These are phyloP conservation scores for Sanghuangporus weigelae DNA, from an alignment of 1,284 basidiomycete species.

Conservation along the genomic window DNA sequence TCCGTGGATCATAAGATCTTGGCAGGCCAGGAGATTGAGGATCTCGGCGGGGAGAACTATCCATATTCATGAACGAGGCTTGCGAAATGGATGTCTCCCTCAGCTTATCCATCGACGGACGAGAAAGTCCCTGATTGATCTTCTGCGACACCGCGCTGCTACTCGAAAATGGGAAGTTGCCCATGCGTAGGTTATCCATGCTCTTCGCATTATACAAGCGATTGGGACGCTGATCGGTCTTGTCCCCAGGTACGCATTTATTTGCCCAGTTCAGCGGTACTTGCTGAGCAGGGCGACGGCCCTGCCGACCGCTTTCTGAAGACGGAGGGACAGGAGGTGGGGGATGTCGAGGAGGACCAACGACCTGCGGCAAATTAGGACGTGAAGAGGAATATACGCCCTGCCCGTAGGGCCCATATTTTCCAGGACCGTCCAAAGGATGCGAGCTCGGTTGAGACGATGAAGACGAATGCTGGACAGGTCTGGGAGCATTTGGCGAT, in stretches of 20 bases:
- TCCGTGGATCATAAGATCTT: slow-evolving; percentile 12
- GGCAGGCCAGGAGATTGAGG: slow-evolving; percentile 11
- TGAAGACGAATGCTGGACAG: slow-evolving; percentile 9
- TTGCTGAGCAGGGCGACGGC: slow-evolving; percentile 6
- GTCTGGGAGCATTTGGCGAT: slow-evolving; percentile 23
- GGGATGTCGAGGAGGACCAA: slow-evolving; percentile 12
- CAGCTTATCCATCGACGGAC: slow-evolving; percentile 12
- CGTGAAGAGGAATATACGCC: slow-evolving; percentile 7
- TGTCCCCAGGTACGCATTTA: slow-evolving; percentile 29
- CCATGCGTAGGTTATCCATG: slow-evolving; percentile 47
- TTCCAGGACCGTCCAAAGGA: neutral
- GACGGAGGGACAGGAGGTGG: slow-evolving; percentile 11
- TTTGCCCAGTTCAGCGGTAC: slow-evolving; percentile 14
- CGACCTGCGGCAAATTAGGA: slow-evolving; percentile 10
- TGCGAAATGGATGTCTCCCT: slow-evolving; percentile 8
- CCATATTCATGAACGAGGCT: slow-evolving; percentile 16
- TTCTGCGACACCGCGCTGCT: slow-evolving; percentile 31
- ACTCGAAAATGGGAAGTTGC: slow-evolving; percentile 29
- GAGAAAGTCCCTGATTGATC: slow-evolving; percentile 8
- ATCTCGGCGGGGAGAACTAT: slow-evolving; percentile 15
- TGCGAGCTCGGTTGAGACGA: slow-evolving; percentile 7
- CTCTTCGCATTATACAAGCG: slow-evolving; percentile 42
- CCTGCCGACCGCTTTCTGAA: neutral
- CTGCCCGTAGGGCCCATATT: neutral
- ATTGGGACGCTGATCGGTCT: slow-evolving; percentile 22